Evolutionary conservation across 2,329 filamentous ascomycete species (phyloP), one percentile per base, ranked within the genome.

Genomic region (Dactylellina haptotyla): DNA sequence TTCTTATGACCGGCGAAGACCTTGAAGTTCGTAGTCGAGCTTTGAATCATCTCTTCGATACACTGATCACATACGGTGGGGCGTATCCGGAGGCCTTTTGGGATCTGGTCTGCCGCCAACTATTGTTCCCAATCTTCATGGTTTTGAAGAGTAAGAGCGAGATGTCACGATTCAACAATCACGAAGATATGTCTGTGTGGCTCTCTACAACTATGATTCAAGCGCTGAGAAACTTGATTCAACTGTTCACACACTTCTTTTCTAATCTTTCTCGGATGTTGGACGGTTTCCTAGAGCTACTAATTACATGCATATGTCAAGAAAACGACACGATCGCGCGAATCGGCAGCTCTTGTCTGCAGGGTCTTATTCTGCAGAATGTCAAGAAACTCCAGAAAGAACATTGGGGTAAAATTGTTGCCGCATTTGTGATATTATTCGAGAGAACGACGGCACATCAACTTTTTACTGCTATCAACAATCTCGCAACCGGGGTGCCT

Each of bases 171-270:
- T 93, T 94, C 12, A 87, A 94, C 34, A 98, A 94, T 79, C 93
- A 97, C 78, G 96, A 99, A 81, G 95, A 99, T 79, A 85, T 98
- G 18, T 98, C 95, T 0, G 95, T 99, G 1, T 99, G 95, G 95
- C 85, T 99, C 23, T 98, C 95, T 0, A 99, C 95, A 0, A 99
- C 95, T 6, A 97, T 99, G 92, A 99, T 99, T 41, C 95, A 99
- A 81, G 95, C 95, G 1, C 84, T 99, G 63, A 89, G 95, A 70
- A 97, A 98, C 82, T 97, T 99, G 91, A 98, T 99, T 78, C 94
- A 92, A 0, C 87, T 99, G 23, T 99, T 99, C 81, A 99, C 96
- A 0, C 96, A 99, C 81, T 99, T 98, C 82, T 99, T 99, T 76
- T 92, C 96, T 70, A 89, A 93, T 0, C 84, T 99, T 8, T 93